Percentiles rank a stretch among this genome's conserved stretches.
Conservation (phyloP, 2,329 filamentous ascomycete genomes). For the Lachnellula subtilissima region DNA sequence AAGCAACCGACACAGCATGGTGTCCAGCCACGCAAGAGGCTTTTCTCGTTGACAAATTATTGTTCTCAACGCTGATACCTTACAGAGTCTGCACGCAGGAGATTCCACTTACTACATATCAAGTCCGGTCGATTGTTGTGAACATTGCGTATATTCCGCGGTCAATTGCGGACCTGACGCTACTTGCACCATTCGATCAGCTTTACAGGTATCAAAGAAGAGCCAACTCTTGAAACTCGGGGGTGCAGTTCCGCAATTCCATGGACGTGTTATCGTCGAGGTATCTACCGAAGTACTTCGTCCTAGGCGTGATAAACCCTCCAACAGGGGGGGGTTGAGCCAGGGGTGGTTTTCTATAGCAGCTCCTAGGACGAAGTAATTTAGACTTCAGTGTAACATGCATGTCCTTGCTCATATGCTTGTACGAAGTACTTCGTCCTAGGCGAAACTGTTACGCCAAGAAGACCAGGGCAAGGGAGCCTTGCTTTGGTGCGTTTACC, state of each 20-base stretch:
- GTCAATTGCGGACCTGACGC: background rate
- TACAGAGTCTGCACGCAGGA: background rate
- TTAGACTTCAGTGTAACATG: too few relatives aligned
- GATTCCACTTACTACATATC: background rate
- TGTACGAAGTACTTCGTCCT: too few relatives aligned
- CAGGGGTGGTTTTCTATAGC: too few relatives aligned
- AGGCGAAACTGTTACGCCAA: too few relatives aligned
- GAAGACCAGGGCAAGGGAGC: too few relatives aligned
- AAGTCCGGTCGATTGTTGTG: background rate
- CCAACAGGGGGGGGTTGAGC: too few relatives aligned
- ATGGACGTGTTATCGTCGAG: background rate
- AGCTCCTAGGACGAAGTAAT: too few relatives aligned
- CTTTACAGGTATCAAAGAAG: background rate
- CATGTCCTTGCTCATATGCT: too few relatives aligned
- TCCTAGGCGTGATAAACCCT: too few relatives aligned
- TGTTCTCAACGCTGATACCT: background rate
- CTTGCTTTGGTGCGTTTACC: too few relatives aligned
- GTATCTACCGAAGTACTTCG: too few relatives aligned
- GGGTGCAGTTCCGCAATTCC: background rate
- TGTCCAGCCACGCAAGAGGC: background rate
- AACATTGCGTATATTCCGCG: background rate
- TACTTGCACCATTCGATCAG: background rate
- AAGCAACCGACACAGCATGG: background rate
- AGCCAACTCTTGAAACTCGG: background rate
- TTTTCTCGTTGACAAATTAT: background rate